Evolutionary conservation across 257 asterid genomes (phyloP).

Genomic region (Henckelia pumila): DNA sequence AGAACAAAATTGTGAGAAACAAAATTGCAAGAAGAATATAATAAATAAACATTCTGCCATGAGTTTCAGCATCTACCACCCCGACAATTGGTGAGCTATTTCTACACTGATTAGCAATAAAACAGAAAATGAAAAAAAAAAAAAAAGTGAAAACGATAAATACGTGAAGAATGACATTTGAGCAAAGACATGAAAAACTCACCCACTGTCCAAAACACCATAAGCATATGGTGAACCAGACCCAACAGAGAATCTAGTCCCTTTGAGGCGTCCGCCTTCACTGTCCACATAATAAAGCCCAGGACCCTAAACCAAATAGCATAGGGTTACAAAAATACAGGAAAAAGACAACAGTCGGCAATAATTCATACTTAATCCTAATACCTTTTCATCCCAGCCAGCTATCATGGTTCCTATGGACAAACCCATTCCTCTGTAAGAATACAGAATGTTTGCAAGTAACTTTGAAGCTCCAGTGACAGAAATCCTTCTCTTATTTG

Average conservation of each 20-base stretch:
- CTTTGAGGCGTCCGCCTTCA: conserved; percentile 97
- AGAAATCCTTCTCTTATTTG: conserved; percentile 91
- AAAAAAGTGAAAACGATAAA: background rate
- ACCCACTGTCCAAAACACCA: conserved; percentile 95
- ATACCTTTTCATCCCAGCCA: conserved; percentile 98
- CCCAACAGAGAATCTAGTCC: conserved; percentile 91
- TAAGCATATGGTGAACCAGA: conserved; percentile 99
- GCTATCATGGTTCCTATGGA: conserved; percentile 98
- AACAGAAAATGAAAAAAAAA: background rate
- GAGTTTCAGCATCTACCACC: background rate
- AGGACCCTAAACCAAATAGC: conserved; percentile 67
- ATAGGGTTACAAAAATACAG: conserved; percentile 12
- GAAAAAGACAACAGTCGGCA: background rate
- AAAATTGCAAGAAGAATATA: background rate
- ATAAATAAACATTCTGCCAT: background rate
- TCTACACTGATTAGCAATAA: background rate
- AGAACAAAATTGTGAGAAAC: conserved; percentile 3
- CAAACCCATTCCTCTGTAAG: conserved; percentile 95
- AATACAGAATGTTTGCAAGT: conserved; percentile 85
- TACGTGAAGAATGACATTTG: conserved; percentile 1
- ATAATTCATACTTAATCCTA: conserved; percentile 5
- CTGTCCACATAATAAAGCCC: conserved; percentile 93
- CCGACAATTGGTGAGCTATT: background rate
- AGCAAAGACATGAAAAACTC: conserved; percentile 25
- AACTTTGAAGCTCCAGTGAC: conserved; percentile 91